phyloP scores from a whole-genome alignment of 495 filamentous ascomycete genomes.

The Xylaria castorea region DNA sequence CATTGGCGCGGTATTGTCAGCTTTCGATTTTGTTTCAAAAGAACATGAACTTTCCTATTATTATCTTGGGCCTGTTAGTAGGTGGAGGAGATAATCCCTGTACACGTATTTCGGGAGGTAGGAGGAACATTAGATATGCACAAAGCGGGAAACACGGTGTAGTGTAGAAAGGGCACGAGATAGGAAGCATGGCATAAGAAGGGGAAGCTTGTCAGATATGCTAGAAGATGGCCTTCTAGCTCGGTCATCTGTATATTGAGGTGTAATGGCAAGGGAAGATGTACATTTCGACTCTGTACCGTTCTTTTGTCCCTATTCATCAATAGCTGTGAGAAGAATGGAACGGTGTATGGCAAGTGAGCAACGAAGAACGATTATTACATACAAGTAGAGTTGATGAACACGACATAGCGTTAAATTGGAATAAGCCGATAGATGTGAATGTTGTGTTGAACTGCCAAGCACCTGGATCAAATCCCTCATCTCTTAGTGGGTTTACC shows the following conservation, averaged over 20 bases:
- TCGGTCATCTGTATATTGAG: slow-evolving; percentile 17
- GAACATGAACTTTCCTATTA: slow-evolving; percentile 14
- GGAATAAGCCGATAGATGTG: not conserved
- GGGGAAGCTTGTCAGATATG: not conserved
- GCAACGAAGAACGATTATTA: not conserved
- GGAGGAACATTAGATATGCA: slow-evolving; percentile 23
- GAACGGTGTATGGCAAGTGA: not conserved
- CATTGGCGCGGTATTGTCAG: slow-evolving; percentile 14
- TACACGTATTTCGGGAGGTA: slow-evolving; percentile 42
- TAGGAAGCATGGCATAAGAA: not conserved
- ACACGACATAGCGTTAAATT: not conserved
- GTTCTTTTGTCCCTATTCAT: not conserved
- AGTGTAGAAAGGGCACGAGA: slow-evolving; percentile 7
- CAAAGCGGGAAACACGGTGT: slow-evolving; percentile 12
- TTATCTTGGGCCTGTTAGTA: slow-evolving; percentile 28
- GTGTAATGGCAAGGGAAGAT: not conserved
- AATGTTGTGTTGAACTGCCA: not conserved
- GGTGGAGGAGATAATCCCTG: slow-evolving; percentile 37
- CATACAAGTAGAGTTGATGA: not conserved
- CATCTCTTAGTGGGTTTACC: not conserved
- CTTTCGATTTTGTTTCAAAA: slow-evolving; percentile 25
- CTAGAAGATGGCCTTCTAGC: not conserved
- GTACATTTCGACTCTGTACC: not conserved
- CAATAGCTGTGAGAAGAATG: not conserved
- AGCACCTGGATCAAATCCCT: not conserved